Evolutionary conservation across 2,329 filamentous ascomycete genomes (phyloP).

Genomic region (Calonectria multiphialidica): DNA sequence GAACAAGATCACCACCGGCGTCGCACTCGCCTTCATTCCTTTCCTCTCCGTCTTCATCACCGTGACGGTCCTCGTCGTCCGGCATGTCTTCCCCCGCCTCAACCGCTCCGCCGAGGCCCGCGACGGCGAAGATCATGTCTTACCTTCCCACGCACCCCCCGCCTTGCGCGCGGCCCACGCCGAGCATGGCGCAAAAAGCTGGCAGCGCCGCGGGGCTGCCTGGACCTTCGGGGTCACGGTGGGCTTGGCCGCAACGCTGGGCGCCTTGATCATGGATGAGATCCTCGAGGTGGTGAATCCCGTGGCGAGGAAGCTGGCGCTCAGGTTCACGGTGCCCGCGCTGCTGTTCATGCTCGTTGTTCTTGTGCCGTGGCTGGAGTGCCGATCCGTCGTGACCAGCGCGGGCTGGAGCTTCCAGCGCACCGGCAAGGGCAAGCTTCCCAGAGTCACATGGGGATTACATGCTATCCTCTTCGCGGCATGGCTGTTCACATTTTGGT

Average conservation of each 20-base stretch:
- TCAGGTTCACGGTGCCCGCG: conserved; percentile 77
- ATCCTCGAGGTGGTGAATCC: conserved; percentile 81
- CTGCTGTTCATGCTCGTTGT: conserved; percentile 80
- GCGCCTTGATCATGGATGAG: conserved; percentile 85
- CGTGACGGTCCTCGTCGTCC: conserved; percentile 72
- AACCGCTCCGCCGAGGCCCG: conserved; percentile 63
- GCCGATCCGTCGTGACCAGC: conserved; percentile 72
- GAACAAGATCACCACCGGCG: conserved; percentile 55
- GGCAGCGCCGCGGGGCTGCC: conserved; percentile 66
- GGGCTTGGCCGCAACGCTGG: conserved; percentile 81
- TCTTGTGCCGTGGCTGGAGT: conserved; percentile 82
- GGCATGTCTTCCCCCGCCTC: conserved; percentile 80
- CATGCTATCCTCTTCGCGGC: conserved; percentile 71
- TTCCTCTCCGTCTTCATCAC: conserved; percentile 78
- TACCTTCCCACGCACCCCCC: conserved; percentile 72
- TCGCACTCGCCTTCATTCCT: conserved; percentile 73
- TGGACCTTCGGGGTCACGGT: conserved; percentile 82
- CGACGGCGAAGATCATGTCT: conserved; percentile 72
- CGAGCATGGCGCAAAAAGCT: conserved; percentile 66
- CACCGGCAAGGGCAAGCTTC: conserved; percentile 66
- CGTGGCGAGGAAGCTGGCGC: conserved; percentile 73
- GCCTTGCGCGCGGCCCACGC: conserved; percentile 70
- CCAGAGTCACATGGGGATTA: conserved; percentile 73
- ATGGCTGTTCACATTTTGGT: conserved; percentile 85
- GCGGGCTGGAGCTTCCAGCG: conserved; percentile 73